These are phyloP conservation scores for Gracilaria caudata DNA, from an alignment of 23 red algal genomes.

Conservation along the genomic window DNA sequence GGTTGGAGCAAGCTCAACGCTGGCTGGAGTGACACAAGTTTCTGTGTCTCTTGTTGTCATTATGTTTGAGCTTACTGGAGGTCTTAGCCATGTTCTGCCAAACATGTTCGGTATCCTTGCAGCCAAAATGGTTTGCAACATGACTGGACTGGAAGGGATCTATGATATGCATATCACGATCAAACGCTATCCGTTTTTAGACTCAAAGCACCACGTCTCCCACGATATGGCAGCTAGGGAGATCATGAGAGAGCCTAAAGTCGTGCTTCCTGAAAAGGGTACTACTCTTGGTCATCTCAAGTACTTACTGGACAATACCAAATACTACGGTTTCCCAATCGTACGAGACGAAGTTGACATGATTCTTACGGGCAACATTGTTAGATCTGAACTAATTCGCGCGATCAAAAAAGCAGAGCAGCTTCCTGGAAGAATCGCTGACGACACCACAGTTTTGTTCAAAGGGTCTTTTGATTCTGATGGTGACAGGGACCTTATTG, in stretches of 20 bases:
- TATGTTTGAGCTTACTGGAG: constrained; percentile 91
- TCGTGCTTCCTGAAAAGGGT: constrained; percentile 44
- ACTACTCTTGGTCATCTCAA: constrained; percentile 47
- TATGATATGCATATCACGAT: constrained; percentile 89
- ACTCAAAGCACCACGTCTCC: constrained; percentile 60
- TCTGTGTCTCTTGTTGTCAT: constrained; percentile 90
- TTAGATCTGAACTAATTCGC: constrained; percentile 44
- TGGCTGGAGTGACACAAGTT: constrained; percentile 92
- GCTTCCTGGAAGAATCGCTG: constrained; percentile 24
- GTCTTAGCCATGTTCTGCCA: constrained; percentile 80
- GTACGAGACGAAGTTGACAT: constrained; percentile 47
- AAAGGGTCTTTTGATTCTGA: constrained; percentile 59
- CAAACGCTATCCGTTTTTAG: constrained; percentile 80
- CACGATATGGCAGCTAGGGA: constrained; percentile 38
- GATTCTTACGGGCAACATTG: constrained; percentile 73
- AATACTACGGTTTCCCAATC: constrained; percentile 81
- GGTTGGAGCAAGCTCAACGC: constrained; percentile 77
- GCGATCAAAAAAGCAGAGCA: constrained; percentile 39
- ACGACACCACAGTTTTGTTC: constrained; percentile 43
- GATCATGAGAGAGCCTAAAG: constrained; percentile 70
- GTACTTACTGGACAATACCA: constrained; percentile 40
- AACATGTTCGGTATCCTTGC: constrained; percentile 84
- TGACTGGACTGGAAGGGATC: constrained; percentile 71
- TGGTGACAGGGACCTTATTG: constrained; percentile 18
- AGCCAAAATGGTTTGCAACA: constrained; percentile 82